Base-by-base conservation (phyloP, 2,329 filamentous ascomycete species). In the Phaeomoniella chlamydospora region DNA sequence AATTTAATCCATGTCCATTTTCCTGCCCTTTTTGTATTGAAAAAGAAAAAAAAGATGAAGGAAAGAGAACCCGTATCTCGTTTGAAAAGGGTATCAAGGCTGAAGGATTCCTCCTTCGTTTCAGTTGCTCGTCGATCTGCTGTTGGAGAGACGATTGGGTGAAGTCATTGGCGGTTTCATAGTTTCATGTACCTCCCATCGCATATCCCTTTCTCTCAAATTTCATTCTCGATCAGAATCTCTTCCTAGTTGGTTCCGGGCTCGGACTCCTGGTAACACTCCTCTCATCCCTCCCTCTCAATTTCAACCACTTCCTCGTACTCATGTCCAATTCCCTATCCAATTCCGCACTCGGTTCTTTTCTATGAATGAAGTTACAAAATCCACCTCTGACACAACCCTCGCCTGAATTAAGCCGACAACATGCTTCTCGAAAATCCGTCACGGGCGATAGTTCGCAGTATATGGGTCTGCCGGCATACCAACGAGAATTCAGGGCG, bases 361-460 rank as follows among this genome's bases (percentile, higher is more conserved):
- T 98, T 53, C 90, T 75, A 58, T 98, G 90, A 46, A 98, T 98
- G 59, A 98, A 98, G 61, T 98, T 98, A 71, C 90, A 98, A 67
- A 96, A 96, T 18, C 90, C 90, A 43, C 87, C 90, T 45, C 90
- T 73, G 31, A 94, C 86, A 61, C 90, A 98, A 31, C 90, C 90
- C 60, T 96, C 90, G 43, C 90, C 90, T 29, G 74, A 82, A 54
- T 98, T 98, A 16, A 96, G 69, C 37, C 90, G 74, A 62, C 90
- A 98, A 59, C 90, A 98, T 13, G 90, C 90, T 67, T 98, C 90
- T 56, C 90, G 74, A 61, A 98, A 98, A 64, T 98, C 90, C 44
- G 90, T 98, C 38, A 98, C 90, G 48, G 90, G 90, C 36, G 79
- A 87, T 38, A 98, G 68, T 64, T 98, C 90, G 74, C 88, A 94